phyloP scores from a whole-genome alignment of 306 rosid genomes.

The Casuarina equisetifolia region DNA sequence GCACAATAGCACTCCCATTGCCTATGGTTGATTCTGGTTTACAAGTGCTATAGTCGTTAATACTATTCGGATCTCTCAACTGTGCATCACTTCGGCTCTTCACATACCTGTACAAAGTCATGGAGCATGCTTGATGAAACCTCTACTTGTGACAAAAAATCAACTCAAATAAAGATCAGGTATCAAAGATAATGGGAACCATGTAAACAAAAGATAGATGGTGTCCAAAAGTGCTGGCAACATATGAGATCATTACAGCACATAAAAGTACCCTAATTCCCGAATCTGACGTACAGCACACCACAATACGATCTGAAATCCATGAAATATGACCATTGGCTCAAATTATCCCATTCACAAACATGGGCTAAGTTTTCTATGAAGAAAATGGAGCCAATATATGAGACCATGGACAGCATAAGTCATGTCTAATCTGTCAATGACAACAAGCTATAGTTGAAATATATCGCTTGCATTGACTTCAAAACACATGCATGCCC shows the following conservation, averaged over 20 bases:
- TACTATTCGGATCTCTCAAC: slow-evolving; percentile 38
- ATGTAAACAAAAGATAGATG: not conserved
- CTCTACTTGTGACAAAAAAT: not conserved
- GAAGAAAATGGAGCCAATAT: not conserved
- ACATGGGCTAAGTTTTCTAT: not conserved
- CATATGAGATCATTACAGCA: not conserved
- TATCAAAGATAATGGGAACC: not conserved
- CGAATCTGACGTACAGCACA: not conserved
- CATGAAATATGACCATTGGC: not conserved
- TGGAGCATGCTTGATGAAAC: not conserved
- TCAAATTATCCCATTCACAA: not conserved
- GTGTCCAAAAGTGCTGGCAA: not conserved
- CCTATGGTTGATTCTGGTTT: slow-evolving; percentile 44
- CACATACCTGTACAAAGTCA: slow-evolving; percentile 64
- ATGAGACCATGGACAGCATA: not conserved
- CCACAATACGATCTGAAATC: not conserved
- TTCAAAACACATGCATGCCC: not conserved
- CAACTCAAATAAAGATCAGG: not conserved
- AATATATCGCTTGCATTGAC: not conserved
- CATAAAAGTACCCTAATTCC: not conserved
- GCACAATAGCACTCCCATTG: slow-evolving; percentile 52
- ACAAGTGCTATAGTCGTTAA: slow-evolving; percentile 34
- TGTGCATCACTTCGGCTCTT: slow-evolving; percentile 90
- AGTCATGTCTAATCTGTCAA: not conserved
- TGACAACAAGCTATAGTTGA: not conserved